A percentile compares a stretch with the other conserved stretches of the same genome.
These are phyloP conservation scores for Diutina siamensis DNA, from an alignment of 1,139 yeast species.

Conservation along the genomic window DNA sequence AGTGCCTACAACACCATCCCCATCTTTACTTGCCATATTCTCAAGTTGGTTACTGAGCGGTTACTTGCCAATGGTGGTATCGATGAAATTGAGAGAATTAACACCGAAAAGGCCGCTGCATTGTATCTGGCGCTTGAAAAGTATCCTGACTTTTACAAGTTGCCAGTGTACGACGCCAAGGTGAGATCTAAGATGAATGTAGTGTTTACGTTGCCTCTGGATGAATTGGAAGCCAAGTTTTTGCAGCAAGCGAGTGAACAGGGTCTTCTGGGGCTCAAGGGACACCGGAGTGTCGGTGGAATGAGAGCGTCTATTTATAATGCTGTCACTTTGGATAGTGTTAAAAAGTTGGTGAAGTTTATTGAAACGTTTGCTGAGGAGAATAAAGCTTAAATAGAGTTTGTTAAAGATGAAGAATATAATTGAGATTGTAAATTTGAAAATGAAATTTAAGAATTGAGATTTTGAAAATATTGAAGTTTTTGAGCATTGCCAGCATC, in stretches of 20 bases:
- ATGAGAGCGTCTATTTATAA: conserved; percentile 89
- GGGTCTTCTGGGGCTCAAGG: conserved; percentile 68
- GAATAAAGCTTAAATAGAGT: too few relatives aligned
- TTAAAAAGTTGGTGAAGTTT: conserved; percentile 46
- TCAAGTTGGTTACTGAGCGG: conserved; percentile 63
- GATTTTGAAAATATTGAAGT: too few relatives aligned
- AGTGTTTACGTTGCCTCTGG: conserved; percentile 65
- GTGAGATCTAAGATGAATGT: conserved; percentile 86
- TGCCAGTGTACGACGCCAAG: conserved; percentile 45
- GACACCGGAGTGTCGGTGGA: conserved; percentile 96
- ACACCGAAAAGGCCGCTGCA: conserved; percentile 46
- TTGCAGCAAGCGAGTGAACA: conserved; percentile 45
- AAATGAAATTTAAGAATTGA: too few relatives aligned
- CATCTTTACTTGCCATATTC: conserved; percentile 77
- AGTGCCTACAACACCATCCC: conserved; percentile 95
- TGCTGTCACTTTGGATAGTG: conserved; percentile 63
- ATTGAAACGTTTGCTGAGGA: conserved; percentile 51
- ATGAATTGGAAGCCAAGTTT: conserved; percentile 55
- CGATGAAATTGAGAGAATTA: conserved; percentile 17
- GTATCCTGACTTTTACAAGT: conserved; percentile 49
- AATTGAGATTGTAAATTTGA: too few relatives aligned
- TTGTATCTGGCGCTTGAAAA: conserved; percentile 57
- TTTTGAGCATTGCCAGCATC: too few relatives aligned
- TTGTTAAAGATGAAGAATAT: too few relatives aligned
- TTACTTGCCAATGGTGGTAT: conserved; percentile 51